Percentiles rank a stretch among this genome's conserved stretches.
Conservation (phyloP, 1,284 basidiomycete genomes). For the Clitocybe nebularis region DNA sequence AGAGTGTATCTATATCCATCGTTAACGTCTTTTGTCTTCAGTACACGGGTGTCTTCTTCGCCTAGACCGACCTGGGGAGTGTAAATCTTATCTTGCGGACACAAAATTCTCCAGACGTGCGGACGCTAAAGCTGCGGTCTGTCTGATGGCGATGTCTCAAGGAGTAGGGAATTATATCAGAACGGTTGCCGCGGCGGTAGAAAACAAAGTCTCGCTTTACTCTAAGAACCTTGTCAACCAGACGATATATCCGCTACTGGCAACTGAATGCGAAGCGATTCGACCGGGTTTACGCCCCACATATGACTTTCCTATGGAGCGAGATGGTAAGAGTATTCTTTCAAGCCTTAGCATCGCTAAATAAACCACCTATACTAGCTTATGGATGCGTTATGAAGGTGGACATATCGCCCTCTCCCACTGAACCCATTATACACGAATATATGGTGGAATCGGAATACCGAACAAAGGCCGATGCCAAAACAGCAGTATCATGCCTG, state of each 20-base stretch:
- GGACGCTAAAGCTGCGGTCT: slow-evolving; percentile 63
- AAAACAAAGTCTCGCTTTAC: slow-evolving; percentile 39
- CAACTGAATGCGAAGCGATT: slow-evolving; percentile 40
- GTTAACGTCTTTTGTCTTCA: slow-evolving; percentile 21
- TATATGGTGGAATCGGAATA: slow-evolving; percentile 49
- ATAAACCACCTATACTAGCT: slow-evolving; percentile 30
- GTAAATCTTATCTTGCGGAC: slow-evolving; percentile 55
- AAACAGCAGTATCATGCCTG: slow-evolving; percentile 44
- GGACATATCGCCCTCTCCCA: slow-evolving; percentile 30
- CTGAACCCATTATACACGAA: slow-evolving; percentile 26
- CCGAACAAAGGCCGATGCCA: slow-evolving; percentile 55
- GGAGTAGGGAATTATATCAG: slow-evolving; percentile 55
- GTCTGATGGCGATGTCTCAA: slow-evolving; percentile 56
- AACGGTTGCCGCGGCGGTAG: slow-evolving; percentile 34
- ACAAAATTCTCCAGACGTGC: slow-evolving; percentile 50
- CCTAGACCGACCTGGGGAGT: slow-evolving; percentile 43
- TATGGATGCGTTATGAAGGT: slow-evolving; percentile 50
- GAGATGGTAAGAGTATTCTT: slow-evolving; percentile 37
- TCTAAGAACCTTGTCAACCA: slow-evolving; percentile 40
- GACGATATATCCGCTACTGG: slow-evolving; percentile 39
- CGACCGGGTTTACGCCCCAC: slow-evolving; percentile 32
- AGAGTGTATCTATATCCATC: background rate
- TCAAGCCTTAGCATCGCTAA: background rate
- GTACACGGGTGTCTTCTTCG: slow-evolving; percentile 62
- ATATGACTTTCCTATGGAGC: slow-evolving; percentile 38